Percentiles rank a stretch among this genome's conserved stretches.
These are phyloP conservation scores for Ottelia alismoides DNA, from an alignment of 106 monocot species.

Conservation along the genomic window DNA sequence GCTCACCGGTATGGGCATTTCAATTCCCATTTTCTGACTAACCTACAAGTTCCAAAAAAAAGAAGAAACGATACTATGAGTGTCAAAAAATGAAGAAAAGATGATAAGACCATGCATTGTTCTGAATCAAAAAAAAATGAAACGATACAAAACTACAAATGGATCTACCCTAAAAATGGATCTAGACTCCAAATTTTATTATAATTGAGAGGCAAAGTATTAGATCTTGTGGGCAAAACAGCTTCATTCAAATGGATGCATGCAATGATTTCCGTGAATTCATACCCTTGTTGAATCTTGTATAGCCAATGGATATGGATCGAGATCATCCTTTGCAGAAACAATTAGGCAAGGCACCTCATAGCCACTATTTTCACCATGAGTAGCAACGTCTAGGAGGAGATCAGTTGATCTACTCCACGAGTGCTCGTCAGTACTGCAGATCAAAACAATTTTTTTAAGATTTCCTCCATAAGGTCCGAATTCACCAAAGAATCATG, in stretches of 20 bases:
- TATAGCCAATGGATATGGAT: constrained; percentile 6
- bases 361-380: constrained; percentile 7
- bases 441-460: too few species aligned
- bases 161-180: too few species aligned
- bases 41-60: constrained; percentile 50
- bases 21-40: constrained; percentile 78
- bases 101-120: too few species aligned
- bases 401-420: not conserved
- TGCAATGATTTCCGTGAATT: not conserved
- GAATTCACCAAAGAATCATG: too few species aligned
- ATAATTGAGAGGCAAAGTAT: too few species aligned
- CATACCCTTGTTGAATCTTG: constrained; percentile 14
- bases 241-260: not conserved
- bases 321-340: constrained; percentile 10
- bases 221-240: too few species aligned
- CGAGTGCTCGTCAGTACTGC: constrained; percentile 6
- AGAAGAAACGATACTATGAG: too few species aligned
- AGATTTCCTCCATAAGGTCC: too few species aligned
- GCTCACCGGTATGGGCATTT: constrained; percentile 59
- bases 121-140: too few species aligned
- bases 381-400: constrained; percentile 3
- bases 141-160: too few species aligned
- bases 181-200: too few species aligned
- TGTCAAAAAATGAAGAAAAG: too few species aligned
- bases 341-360: constrained; percentile 6